Evolutionary conservation across 139 green algal genomes (phyloP).

Genomic region (Medakamo hakoo): DNA sequence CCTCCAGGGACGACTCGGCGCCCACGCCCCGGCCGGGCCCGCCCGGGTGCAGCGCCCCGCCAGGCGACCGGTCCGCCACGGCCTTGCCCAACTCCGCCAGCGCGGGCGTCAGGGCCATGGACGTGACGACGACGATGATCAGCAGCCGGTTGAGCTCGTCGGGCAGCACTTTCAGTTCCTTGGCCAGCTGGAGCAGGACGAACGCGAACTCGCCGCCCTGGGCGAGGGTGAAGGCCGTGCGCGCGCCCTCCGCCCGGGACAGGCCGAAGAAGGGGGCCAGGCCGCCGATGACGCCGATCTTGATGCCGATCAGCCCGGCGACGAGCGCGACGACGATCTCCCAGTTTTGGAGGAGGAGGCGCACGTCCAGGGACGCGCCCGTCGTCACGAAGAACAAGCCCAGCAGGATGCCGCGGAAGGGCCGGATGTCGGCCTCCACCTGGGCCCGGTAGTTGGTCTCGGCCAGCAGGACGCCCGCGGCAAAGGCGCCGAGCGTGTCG

Average conservation of each 20-base stretch:
- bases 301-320: constrained; percentile 66
- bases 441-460: constrained; percentile 68
- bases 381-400: constrained; percentile 87
- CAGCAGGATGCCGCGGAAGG: constrained; percentile 80
- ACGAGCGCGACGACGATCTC: constrained; percentile 48
- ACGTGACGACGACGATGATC: constrained; percentile 86
- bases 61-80: constrained; percentile 10
- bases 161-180: constrained; percentile 59
- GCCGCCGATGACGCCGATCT: constrained; percentile 63
- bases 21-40: no score
- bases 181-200: constrained; percentile 79
- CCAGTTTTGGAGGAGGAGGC: constrained; percentile 45
- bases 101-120: constrained; percentile 81
- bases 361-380: constrained; percentile 45
- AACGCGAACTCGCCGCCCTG: constrained; percentile 98
- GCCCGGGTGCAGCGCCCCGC: no score
- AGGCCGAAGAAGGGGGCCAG: constrained; percentile 62
- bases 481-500: constrained; percentile 85
- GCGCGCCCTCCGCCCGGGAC: constrained; percentile 45
- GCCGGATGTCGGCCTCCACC: constrained; percentile 78
- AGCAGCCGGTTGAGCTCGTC: constrained; percentile 76
- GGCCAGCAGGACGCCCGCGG: constrained; percentile 69
- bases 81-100: constrained; percentile 48
- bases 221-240: constrained; percentile 69
- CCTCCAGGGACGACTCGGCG: not conserved